These are phyloP conservation scores for Drosera capensis DNA, from an alignment of 148 eudicot species.

Conservation along the genomic window DNA sequence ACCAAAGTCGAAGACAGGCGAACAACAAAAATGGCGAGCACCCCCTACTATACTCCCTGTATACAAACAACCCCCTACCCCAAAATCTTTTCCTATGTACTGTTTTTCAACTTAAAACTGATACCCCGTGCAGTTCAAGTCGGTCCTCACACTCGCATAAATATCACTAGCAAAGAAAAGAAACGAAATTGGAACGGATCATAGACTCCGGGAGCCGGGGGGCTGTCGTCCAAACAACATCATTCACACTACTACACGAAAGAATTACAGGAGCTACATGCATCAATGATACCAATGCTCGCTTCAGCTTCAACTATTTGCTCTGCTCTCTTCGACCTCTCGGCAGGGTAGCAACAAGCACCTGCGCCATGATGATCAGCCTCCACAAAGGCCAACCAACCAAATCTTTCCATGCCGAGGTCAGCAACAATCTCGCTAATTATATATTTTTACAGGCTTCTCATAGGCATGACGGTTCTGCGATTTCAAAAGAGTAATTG, in stretches of 20 bases:
- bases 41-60: conserved; percentile 13
- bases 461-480: conserved; percentile 88
- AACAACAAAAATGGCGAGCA: conserved; percentile 7
- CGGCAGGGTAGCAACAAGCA: background rate
- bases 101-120: conserved; percentile 16
- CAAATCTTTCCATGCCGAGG: background rate
- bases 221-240: conserved; percentile 4
- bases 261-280: conserved; percentile 13
- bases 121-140: conserved; percentile 7
- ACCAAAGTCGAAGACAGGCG: background rate
- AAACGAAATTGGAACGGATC: conserved; percentile 1
- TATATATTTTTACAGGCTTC: conserved; percentile 90
- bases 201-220: conserved; percentile 11
- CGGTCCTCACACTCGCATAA: conserved; percentile 8
- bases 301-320: background rate
- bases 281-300: conserved; percentile 10
- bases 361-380: no score
- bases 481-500: conserved; percentile 1
- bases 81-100: conserved; percentile 22
- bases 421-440: conserved; percentile 17
- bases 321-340: background rate
- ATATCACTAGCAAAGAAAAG: conserved; percentile 5
- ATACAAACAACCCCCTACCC: conserved; percentile 13
- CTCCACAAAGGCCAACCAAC: background rate
- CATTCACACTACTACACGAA: conserved; percentile 9